phyloP scores from a whole-genome alignment of 257 asterid genomes.

The Primulina eburnea region DNA sequence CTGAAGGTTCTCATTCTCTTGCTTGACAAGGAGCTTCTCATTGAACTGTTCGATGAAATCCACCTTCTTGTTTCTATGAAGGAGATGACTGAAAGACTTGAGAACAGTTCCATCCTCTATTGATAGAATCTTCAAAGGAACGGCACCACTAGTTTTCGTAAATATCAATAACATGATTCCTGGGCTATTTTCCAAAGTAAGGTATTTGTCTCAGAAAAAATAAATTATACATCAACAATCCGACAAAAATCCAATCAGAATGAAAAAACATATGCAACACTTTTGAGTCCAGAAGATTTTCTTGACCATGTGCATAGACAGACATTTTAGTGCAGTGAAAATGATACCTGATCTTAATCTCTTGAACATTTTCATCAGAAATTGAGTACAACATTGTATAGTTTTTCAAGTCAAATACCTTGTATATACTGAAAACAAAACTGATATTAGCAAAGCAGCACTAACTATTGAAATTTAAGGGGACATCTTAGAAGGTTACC shows the following conservation, averaged over 20 bases:
- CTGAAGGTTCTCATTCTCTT: constrained; percentile 96
- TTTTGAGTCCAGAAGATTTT: constrained; percentile 3
- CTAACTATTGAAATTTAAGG: constrained; percentile 3
- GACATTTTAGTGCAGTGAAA: not conserved
- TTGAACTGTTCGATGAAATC: constrained; percentile 97
- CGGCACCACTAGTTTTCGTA: constrained; percentile 64
- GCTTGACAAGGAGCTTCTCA: constrained; percentile 98
- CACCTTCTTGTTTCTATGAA: constrained; percentile 89
- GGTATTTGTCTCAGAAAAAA: not conserved
- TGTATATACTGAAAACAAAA: constrained; percentile 63
- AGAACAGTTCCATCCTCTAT: constrained; percentile 97
- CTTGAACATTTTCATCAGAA: constrained; percentile 82
- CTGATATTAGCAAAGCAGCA: constrained; percentile 22
- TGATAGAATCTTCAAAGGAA: constrained; percentile 85
- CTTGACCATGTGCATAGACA: not conserved
- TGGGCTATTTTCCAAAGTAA: constrained; percentile 55
- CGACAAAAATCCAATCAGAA: constrained; percentile 3
- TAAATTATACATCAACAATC: not conserved
- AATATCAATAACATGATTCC: constrained; percentile 91
- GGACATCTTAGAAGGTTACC: not conserved
- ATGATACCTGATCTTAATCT: constrained; percentile 51
- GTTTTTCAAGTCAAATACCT: constrained; percentile 63
- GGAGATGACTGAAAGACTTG: constrained; percentile 85
- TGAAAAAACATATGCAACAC: constrained; percentile 8
- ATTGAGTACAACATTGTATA: constrained; percentile 89